A percentile compares a stretch with the other conserved stretches of the same genome.
Conservation (phyloP, 2,329 filamentous ascomycete genomes). For the Aspergillus sergii region DNA sequence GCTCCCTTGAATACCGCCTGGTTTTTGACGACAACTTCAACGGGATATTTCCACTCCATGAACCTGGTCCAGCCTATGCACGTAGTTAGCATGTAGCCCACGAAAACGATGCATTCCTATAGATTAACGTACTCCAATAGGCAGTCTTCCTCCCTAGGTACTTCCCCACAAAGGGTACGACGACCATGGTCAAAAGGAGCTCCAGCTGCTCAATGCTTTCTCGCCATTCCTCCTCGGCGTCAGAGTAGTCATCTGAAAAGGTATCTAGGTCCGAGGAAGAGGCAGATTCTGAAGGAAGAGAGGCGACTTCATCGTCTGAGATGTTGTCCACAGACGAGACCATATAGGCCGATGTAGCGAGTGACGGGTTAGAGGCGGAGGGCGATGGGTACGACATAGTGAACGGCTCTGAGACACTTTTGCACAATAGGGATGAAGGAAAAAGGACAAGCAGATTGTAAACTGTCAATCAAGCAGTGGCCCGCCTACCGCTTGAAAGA, state of each 20-base stretch:
- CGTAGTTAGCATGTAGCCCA: not conserved
- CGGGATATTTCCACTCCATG: slow-evolving; percentile 91
- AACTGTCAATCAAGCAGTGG: slow-evolving; percentile 32
- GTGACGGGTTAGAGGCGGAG: slow-evolving; percentile 36
- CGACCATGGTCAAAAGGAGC: slow-evolving; percentile 87
- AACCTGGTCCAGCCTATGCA: slow-evolving; percentile 80
- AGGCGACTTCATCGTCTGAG: slow-evolving; percentile 46
- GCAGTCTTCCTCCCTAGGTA: slow-evolving; percentile 93
- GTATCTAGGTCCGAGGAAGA: slow-evolving; percentile 43
- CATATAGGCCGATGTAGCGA: slow-evolving; percentile 44
- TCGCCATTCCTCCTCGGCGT: slow-evolving; percentile 94
- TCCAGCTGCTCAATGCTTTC: slow-evolving; percentile 92
- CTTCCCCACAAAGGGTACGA: slow-evolving; percentile 92
- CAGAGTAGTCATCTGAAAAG: slow-evolving; percentile 64
- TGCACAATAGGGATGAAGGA: not conserved
- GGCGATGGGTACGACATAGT: slow-evolving; percentile 35
- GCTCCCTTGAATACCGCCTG: slow-evolving; percentile 65
- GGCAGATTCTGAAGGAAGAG: slow-evolving; percentile 45
- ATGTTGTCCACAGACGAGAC: slow-evolving; percentile 36
- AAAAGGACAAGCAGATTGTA: slow-evolving; percentile 15
- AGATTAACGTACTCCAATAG: slow-evolving; percentile 74
- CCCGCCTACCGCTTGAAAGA: slow-evolving; percentile 37
- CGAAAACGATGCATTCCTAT: too few species aligned
- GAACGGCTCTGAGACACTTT: slow-evolving; percentile 13
- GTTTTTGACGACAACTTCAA: slow-evolving; percentile 68